Conservation (phyloP, 495 filamentous ascomycete species). For the Podospora didyma region DNA sequence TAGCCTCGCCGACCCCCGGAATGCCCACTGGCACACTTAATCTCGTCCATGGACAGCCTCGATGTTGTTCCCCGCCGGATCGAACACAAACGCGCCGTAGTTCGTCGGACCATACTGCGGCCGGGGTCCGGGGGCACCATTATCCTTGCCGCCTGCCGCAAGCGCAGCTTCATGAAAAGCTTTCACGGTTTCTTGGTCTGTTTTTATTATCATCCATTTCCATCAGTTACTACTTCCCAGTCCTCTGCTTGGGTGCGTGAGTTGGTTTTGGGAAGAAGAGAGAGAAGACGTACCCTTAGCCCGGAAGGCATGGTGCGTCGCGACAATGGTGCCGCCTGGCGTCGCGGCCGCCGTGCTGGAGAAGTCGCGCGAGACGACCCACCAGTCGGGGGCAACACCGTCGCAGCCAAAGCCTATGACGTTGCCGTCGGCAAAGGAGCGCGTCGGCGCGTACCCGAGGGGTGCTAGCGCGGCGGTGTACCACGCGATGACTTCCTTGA, state of each 20-base stretch:
- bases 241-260: not conserved
- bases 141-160: constrained; percentile 25
- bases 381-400: constrained; percentile 16
- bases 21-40: too few relatives aligned
- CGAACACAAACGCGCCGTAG: constrained; percentile 49
- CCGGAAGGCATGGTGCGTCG: constrained; percentile 13
- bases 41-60: constrained; percentile 28
- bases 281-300: constrained; percentile 11
- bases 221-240: too few relatives aligned
- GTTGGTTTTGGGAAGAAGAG: not conserved
- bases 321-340: not conserved
- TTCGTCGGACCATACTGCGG: constrained; percentile 36
- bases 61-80: constrained; percentile 51
- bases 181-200: constrained; percentile 19
- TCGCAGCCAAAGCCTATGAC: constrained; percentile 19
- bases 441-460: constrained; percentile 17
- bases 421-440: constrained; percentile 3
- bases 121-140: constrained; percentile 45
- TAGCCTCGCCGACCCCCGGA: too few relatives aligned
- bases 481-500: constrained; percentile 10
- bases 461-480: constrained; percentile 19
- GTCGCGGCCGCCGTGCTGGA: not conserved
- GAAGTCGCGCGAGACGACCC: not conserved
- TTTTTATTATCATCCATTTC: too few relatives aligned
- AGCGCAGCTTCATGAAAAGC: constrained; percentile 18